Conservation (phyloP, 768 basidiomycete genomes). For the Amanita subjunquillea region DNA sequence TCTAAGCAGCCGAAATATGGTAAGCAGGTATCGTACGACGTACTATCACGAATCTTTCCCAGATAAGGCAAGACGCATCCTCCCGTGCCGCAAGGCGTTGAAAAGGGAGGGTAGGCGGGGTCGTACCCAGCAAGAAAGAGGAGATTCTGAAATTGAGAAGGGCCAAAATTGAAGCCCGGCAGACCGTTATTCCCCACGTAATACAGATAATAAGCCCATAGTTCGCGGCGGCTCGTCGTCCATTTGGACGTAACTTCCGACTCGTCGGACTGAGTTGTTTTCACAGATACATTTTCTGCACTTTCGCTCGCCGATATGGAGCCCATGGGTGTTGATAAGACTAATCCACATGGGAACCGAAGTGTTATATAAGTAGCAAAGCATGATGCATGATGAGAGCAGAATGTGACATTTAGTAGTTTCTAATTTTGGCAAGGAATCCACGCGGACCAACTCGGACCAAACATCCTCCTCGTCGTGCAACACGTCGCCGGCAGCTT, state of each 20-base stretch:
- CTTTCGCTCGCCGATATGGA: not conserved
- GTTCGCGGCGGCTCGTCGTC: constrained; percentile 38
- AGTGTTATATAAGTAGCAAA: not conserved
- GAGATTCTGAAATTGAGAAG: constrained; percentile 67
- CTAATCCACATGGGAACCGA: not conserved
- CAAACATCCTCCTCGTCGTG: constrained; percentile 9
- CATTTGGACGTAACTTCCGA: constrained; percentile 6
- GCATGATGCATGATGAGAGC: not conserved
- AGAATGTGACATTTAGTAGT: not conserved
- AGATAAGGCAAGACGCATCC: constrained; percentile 61
- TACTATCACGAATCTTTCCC: constrained; percentile 50
- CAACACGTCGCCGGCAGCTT: constrained; percentile 8
- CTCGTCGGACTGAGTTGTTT: not conserved
- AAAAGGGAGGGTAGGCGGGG: constrained; percentile 45
- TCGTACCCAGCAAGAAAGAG: constrained; percentile 68
- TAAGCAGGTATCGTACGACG: constrained; percentile 13
- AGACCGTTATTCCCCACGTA: constrained; percentile 62
- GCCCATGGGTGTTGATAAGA: not conserved
- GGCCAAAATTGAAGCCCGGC: constrained; percentile 63
- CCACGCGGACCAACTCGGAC: constrained; percentile 30
- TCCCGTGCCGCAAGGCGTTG: constrained; percentile 37
- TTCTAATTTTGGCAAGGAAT: not conserved
- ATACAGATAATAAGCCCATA: constrained; percentile 54
- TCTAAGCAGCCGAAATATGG: not conserved
- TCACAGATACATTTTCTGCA: not conserved